phyloP scores from a whole-genome alignment of 1,284 basidiomycete genomes.

The Fomitopsis palustris region DNA sequence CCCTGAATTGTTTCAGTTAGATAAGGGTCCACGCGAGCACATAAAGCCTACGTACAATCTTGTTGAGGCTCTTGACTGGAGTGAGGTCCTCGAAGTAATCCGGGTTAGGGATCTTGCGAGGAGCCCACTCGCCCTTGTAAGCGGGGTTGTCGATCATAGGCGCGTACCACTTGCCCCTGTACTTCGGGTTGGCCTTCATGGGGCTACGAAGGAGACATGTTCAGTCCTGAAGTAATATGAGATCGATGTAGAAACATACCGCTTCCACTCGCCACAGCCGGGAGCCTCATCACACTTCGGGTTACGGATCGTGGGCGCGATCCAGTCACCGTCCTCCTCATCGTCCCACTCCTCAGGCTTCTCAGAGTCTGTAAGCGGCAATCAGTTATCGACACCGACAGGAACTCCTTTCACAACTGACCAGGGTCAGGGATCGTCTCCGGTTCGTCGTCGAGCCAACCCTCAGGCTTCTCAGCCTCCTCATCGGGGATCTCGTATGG shows the following conservation, averaged over 20 bases:
- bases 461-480: constrained; percentile 87
- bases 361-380: constrained; percentile 58
- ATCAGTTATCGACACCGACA: background rate
- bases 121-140: constrained; percentile 96
- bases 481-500: constrained; percentile 89
- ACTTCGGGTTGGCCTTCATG: constrained; percentile 85
- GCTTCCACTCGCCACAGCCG: constrained; percentile 93
- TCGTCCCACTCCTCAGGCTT: constrained; percentile 99
- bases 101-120: constrained; percentile 92
- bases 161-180: constrained; percentile 96
- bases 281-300: constrained; percentile 87
- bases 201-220: constrained; percentile 45
- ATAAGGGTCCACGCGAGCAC: background rate
- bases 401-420: constrained; percentile 22
- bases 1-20: constrained; percentile 41
- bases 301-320: constrained; percentile 86
- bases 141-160: constrained; percentile 95
- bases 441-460: constrained; percentile 93
- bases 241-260: constrained; percentile 36
- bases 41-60: constrained; percentile 59
- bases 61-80: constrained; percentile 81
- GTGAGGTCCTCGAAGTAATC: constrained; percentile 86
- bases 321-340: constrained; percentile 99
- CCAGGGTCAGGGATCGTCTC: constrained; percentile 84
- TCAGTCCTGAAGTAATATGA: background rate